phyloP scores from a whole-genome alignment of 2,329 filamentous ascomycete species.

The Fusarium anthophilum region DNA sequence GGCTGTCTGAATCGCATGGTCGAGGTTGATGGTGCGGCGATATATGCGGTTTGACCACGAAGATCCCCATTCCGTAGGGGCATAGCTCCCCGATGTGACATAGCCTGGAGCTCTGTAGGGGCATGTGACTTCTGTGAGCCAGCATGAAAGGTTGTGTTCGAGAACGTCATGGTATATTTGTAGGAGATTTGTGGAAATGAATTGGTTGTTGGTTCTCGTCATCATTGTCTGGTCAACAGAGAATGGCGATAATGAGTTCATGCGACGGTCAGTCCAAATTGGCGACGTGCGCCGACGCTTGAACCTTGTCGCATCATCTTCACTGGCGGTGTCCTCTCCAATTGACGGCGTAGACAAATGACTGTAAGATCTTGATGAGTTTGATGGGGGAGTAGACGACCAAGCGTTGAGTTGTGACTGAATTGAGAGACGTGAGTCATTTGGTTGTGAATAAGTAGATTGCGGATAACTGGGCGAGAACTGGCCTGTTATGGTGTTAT shows the following conservation, averaged over 20 bases:
- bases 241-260: conserved; percentile 31
- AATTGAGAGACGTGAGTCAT: neutral
- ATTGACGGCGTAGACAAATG: neutral
- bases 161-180: conserved; percentile 41
- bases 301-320: neutral
- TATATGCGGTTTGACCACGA: conserved; percentile 41
- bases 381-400: neutral
- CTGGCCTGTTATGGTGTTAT: neutral
- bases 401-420: conserved; percentile 8
- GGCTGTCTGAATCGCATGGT: conserved; percentile 31
- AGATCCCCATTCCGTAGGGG: conserved; percentile 36
- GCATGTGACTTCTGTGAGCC: conserved; percentile 40
- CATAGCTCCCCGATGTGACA: neutral
- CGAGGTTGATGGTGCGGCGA: conserved; percentile 37
- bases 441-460: neutral
- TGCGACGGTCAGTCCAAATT: conserved; percentile 13
- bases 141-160: conserved; percentile 40
- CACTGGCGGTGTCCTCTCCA: neutral
- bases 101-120: conserved; percentile 34
- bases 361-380: neutral
- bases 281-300: conserved; percentile 31
- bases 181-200: conserved; percentile 36
- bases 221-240: conserved; percentile 40
- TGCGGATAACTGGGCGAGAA: conserved; percentile 1
- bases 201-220: conserved; percentile 36